phyloP scores from a whole-genome alignment of 179 eudicot species.

The Nepenthes alata region DNA sequence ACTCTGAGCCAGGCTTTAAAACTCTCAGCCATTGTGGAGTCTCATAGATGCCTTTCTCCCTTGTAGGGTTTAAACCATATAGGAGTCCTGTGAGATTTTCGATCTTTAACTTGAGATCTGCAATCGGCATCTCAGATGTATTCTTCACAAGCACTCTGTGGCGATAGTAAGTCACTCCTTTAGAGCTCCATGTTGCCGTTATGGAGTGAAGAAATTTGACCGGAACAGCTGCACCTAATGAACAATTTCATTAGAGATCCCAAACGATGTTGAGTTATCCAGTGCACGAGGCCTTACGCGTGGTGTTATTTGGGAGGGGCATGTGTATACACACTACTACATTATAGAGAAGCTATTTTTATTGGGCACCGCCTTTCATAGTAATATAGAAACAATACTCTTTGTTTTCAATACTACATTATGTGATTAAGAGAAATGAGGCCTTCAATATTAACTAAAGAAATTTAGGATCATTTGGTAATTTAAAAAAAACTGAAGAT shows the following conservation, averaged over 20 bases:
- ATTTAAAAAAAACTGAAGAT: no score
- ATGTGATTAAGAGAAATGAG: no score
- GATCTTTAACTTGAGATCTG: conserved; percentile 44
- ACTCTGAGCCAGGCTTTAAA: conserved; percentile 40
- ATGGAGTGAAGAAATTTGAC: conserved; percentile 56
- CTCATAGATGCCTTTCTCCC: conserved; percentile 31
- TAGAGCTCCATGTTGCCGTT: conserved; percentile 41
- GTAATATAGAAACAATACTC: no score
- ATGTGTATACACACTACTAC: no score
- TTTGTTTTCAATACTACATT: no score
- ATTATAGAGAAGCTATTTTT: no score
- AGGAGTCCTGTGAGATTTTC: conserved; percentile 52
- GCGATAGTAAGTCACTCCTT: conserved; percentile 35
- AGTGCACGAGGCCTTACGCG: no score
- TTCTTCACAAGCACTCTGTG: conserved; percentile 68
- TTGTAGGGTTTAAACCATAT: conserved; percentile 51
- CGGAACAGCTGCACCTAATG: conserved; percentile 28
- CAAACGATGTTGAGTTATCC: no score
- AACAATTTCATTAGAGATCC: neutral
- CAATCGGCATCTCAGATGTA: conserved; percentile 38
- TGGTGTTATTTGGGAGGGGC: no score
- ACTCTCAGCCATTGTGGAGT: conserved; percentile 33
- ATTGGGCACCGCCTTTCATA: no score
- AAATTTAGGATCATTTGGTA: no score
- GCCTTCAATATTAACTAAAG: no score